A percentile compares a stretch with the other conserved stretches of the same genome.
Conservation (phyloP, 805 yeast genomes). For the Wickerhamiella sergipiensis region DNA sequence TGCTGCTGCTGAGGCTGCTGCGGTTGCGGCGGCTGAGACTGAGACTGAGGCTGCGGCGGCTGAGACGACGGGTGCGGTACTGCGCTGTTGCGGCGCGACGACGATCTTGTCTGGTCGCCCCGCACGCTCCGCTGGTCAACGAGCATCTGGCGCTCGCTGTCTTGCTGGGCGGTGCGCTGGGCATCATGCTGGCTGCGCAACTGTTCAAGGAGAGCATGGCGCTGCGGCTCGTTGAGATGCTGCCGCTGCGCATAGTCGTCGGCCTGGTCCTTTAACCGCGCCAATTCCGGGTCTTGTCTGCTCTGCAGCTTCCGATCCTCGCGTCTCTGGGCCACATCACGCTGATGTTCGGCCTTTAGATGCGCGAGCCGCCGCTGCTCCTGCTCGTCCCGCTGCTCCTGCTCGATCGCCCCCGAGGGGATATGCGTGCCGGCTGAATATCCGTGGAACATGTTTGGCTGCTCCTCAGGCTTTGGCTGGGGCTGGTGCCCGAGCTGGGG, state of each 20-base stretch:
- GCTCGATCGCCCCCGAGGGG: slow-evolving; percentile 3
- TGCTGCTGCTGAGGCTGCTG: slow-evolving; percentile 2
- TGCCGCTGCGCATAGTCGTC: not conserved
- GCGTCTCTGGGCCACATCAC: not conserved
- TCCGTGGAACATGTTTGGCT: not conserved
- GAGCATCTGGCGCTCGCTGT: not conserved
- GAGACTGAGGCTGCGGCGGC: not conserved
- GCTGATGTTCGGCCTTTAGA: slow-evolving; percentile 1
- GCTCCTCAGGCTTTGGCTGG: not conserved
- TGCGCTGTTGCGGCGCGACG: not conserved
- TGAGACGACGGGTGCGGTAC: not conserved
- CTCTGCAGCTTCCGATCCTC: not conserved
- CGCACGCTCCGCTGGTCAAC: not conserved
- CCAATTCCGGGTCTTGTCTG: not conserved
- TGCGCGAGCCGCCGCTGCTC: slow-evolving; percentile 1
- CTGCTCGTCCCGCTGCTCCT: not conserved
- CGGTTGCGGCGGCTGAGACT: not conserved
- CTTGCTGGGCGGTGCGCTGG: not conserved
- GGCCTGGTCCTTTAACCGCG: not conserved
- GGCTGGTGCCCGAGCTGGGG: not conserved
- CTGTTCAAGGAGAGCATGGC: not conserved
- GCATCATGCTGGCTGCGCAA: not conserved
- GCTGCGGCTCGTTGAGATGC: not conserved
- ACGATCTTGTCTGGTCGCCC: not conserved
- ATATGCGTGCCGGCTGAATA: not conserved